Evolutionary conservation across 345 rosid genomes (phyloP), one percentile per base, ranked within the genome.

Genomic region (Orychophragmus violaceus): DNA sequence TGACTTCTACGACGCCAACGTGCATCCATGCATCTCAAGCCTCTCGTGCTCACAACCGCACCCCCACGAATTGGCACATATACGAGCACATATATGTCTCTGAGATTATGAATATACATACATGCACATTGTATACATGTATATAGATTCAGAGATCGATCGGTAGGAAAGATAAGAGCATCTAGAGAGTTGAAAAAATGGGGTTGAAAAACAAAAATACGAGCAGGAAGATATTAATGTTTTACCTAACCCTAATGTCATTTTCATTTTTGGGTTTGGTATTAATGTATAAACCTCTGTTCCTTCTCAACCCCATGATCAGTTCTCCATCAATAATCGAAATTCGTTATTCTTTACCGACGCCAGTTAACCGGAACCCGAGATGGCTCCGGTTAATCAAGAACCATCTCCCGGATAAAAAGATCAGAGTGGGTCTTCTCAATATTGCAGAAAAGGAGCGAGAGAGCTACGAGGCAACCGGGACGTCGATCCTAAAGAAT

Each of bases 391-490:
- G 74, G 10, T 57, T 82, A 19, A 30, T 89, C 13, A 61, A 32
- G 25, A 69, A 70, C 28, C 77, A 71, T 42, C 41, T 74, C 23
- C 57, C 49, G 1, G 77, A 69, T 13, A 77, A 55, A 64, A 72
- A 65, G 41, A 76, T 84, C 63, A 83, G 82, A 60, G 79, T 84
- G 13, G 96, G 92, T 48, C 76, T 91, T 0, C 82, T 91, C 25
- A 89, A 87, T 32, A 22, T 84, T 0, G 74, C 54, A 0, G 74
- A 76, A 1, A 41, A 60, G 6, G 66, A 75, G 2, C 49, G 39
- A 23, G 64, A 30, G 4, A 32, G 50, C 28, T 59, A 33, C 17
- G 63, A 63, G 59, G 69, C 65, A 17, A 33, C 41, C 16, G 62
- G 75, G 8, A 46, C 70, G 9, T 57, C 46, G 5, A 22, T 56